A percentile compares a stretch with the other conserved stretches of the same genome.
phyloP scores from a whole-genome alignment of 768 basidiomycete species.

The Kwoniella pini region DNA sequence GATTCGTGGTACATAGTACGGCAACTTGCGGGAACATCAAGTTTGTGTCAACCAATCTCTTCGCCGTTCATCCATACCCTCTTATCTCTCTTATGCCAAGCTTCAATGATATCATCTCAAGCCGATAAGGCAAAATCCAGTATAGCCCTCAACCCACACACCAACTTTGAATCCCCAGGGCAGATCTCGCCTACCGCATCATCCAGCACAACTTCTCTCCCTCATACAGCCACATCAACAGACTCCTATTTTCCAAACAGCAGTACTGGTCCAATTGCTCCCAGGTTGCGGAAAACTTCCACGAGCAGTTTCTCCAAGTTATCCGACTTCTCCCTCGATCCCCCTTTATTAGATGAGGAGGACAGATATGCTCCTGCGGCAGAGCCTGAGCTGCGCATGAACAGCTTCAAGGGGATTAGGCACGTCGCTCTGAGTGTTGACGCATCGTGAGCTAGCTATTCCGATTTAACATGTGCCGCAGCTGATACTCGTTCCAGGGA shows the following conservation, averaged over 20 bases:
- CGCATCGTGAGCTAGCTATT: slow-evolving; percentile 37
- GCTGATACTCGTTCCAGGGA: slow-evolving; percentile 25
- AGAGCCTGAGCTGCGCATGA: slow-evolving; percentile 19
- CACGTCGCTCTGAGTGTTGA: slow-evolving; percentile 48
- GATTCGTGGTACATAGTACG: too few species aligned
- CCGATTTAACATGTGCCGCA: not conserved
- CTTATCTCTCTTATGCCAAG: not conserved
- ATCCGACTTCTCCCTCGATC: slow-evolving; percentile 45
- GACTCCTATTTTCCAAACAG: slow-evolving; percentile 16
- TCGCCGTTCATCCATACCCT: not conserved
- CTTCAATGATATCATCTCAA: not conserved
- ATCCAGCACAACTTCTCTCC: not conserved
- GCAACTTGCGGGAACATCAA: too few species aligned
- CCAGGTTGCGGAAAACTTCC: slow-evolving; percentile 36
- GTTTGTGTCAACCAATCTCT: too few species aligned
- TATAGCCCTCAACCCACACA: slow-evolving; percentile 28
- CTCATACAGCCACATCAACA: not conserved
- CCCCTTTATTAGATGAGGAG: slow-evolving; percentile 13
- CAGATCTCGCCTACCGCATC: slow-evolving; percentile 24
- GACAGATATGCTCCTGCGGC: slow-evolving; percentile 19
- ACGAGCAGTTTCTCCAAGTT: slow-evolving; percentile 46
- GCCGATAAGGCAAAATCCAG: not conserved
- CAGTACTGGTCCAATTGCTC: slow-evolving; percentile 16
- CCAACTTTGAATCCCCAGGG: slow-evolving; percentile 9
- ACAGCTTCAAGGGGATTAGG: slow-evolving; percentile 28